These are phyloP conservation scores for Suhomyces coccinellae DNA, from an alignment of 1,139 yeast species.

Conservation along the genomic window DNA sequence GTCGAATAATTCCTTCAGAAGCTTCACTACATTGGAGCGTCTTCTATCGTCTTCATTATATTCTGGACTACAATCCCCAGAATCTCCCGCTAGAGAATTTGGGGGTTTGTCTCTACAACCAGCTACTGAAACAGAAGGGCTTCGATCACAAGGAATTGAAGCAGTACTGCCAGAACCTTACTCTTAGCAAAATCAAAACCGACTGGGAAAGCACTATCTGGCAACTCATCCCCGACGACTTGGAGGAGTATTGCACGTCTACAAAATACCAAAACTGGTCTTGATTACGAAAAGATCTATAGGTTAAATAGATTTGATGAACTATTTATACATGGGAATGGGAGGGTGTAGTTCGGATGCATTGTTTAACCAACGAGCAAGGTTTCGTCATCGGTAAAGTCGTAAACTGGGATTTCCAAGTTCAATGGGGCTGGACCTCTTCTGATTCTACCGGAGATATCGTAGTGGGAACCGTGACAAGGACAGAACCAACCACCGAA, in stretches of 20 bases:
- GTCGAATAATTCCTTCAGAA: constrained; percentile 47
- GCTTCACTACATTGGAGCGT: constrained; percentile 64
- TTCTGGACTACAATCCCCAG: constrained; percentile 43
- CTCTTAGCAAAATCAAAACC: constrained; percentile 21
- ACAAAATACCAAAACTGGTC: not conserved
- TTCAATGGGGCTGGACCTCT: constrained; percentile 99
- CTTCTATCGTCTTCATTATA: constrained; percentile 51
- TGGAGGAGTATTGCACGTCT: constrained; percentile 14
- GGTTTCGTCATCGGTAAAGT: constrained; percentile 74
- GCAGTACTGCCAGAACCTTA: constrained; percentile 5
- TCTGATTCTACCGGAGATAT: constrained; percentile 99
- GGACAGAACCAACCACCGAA: constrained; percentile 99
- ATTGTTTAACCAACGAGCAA: constrained; percentile 63
- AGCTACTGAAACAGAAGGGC: constrained; percentile 19
- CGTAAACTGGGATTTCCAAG: constrained; percentile 94
- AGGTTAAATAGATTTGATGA: constrained; percentile 9
- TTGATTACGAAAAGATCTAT: constrained; percentile 9
- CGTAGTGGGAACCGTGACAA: constrained; percentile 99
- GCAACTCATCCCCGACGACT: constrained; percentile 46
- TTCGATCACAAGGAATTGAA: constrained; percentile 2
- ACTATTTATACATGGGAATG: constrained; percentile 13
- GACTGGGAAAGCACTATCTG: constrained; percentile 30
- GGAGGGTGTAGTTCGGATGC: constrained; percentile 8
- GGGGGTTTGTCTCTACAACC: constrained; percentile 23
- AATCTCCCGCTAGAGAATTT: constrained; percentile 40